Evolutionary conservation across 1,284 basidiomycete species (phyloP).

Genomic region (Lentinula novae-zelandiae): DNA sequence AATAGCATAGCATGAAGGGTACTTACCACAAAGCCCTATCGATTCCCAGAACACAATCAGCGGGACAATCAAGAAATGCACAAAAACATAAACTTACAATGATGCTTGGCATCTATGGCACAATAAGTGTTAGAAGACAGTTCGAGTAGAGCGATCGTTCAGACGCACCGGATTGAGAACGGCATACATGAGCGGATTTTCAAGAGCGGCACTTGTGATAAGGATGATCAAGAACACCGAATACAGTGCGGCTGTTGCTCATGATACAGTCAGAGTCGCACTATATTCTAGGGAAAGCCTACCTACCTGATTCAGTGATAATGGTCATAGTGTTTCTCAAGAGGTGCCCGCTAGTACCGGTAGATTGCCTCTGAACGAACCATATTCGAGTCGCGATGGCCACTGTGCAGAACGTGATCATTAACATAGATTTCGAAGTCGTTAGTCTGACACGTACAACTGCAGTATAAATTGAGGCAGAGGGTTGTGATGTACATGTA

Average conservation of each 20-base stretch:
- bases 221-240: slow-evolving; percentile 3
- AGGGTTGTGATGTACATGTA: slow-evolving; percentile 6
- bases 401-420: not conserved
- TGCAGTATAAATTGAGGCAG: slow-evolving; percentile 5
- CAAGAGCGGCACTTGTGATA: slow-evolving; percentile 5
- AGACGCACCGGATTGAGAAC: slow-evolving; percentile 2
- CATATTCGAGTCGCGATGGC: slow-evolving; percentile 2
- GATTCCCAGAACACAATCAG: not conserved
- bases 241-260: slow-evolving; percentile 1
- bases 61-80: not conserved
- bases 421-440: not conserved
- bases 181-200: slow-evolving; percentile 5
- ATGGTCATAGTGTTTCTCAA: slow-evolving; percentile 1
- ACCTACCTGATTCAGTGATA: not conserved
- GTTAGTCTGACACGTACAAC: not conserved
- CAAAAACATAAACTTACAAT: not conserved
- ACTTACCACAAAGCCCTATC: slow-evolving; percentile 2
- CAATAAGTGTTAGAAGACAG: not conserved
- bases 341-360: slow-evolving; percentile 1
- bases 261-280: not conserved
- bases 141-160: not conserved
- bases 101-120: slow-evolving; percentile 4
- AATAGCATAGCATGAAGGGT: not conserved
- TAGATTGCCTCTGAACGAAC: slow-evolving; percentile 4
- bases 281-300: not conserved